Base-by-base conservation (phyloP, 2,329 filamentous ascomycete genomes). In the Karstenula rhodostoma region DNA sequence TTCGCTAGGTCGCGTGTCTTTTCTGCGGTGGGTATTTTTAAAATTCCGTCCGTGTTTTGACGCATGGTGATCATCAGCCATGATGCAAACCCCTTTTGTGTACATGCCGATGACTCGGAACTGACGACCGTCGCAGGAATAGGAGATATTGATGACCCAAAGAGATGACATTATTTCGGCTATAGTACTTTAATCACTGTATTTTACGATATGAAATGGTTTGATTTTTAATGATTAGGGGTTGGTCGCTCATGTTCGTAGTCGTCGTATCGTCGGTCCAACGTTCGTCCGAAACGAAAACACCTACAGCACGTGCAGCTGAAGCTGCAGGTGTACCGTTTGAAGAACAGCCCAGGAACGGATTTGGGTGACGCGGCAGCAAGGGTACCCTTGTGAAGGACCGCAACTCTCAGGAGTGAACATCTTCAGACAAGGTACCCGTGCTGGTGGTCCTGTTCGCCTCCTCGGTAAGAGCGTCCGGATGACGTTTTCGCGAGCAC, bases 31-130 rank as follows among this genome's bases (percentile, higher is more conserved):
- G 15, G 29, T 50, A 33, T 50, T 50, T 49, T 50, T 33, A 50
- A 50, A 22, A 5, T 27, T 23, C 35, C 13, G 23, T 5, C 19
- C 37, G 19, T 35, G n/a, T 32, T 42, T 42, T 10, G 22, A 29
- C 15, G 50, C 37, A 22, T 53, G 37, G 27, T 46, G 51, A 54
- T 54, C 51, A 10, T 33, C 51, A 33, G 51, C 37, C 9, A 35
- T 40, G 22, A 54, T 46, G 51, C 25, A 46, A 29, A 33, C 51
- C 40, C 51, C 51, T 46, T 54, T 54, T 54, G 51, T 10, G 27
- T 46, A 29, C 51, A 46, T 44, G 15, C 7, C 37, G n/a, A 37
- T 27, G 23, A 10, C n/a, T 23, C 33, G 33, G 8, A 13, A 15
- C 25, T 27, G 27, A 48, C 6, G 8, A 19, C 2, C 25, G 44